Evolutionary conservation across 208 protist genomes (phyloP).

Genomic region (Acanthamoeba culbertsoni): DNA sequence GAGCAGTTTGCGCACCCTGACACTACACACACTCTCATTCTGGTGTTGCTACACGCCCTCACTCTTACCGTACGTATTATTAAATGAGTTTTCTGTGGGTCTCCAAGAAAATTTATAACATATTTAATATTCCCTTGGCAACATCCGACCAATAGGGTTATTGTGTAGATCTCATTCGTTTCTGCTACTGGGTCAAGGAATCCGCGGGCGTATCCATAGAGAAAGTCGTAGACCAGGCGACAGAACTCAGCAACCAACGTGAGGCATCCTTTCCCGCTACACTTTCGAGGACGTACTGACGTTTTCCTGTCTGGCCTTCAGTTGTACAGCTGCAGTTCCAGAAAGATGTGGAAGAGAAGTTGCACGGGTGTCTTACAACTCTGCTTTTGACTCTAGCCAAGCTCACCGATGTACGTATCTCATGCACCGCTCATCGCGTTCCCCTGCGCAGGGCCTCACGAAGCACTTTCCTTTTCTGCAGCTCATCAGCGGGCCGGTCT

Average conservation of each 20-base stretch:
- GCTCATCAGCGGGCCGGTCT: conserved; percentile 18
- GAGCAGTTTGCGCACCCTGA: not conserved
- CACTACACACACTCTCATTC: not conserved
- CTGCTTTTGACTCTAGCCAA: not conserved
- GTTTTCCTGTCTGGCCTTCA: not conserved
- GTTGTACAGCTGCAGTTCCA: conserved; percentile 21
- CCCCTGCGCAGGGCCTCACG: not conserved
- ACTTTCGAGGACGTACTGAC: not conserved
- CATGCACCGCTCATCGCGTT: not conserved
- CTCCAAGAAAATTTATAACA: no score
- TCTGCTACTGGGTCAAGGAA: conserved; percentile 30
- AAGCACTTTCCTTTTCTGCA: not conserved
- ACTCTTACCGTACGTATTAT: not conserved
- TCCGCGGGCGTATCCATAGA: not conserved
- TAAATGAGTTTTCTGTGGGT: no score
- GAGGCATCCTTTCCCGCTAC: not conserved
- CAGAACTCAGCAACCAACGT: not conserved
- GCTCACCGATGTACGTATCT: not conserved
- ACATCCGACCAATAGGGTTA: not conserved
- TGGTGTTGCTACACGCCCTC: not conserved
- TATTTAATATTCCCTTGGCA: no score
- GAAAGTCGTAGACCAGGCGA: not conserved
- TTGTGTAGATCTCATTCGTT: not conserved
- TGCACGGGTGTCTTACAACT: not conserved
- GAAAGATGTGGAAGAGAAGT: not conserved